Evolutionary conservation across 495 filamentous ascomycete genomes (phyloP).

Genomic region (Oidiodendron maius): DNA sequence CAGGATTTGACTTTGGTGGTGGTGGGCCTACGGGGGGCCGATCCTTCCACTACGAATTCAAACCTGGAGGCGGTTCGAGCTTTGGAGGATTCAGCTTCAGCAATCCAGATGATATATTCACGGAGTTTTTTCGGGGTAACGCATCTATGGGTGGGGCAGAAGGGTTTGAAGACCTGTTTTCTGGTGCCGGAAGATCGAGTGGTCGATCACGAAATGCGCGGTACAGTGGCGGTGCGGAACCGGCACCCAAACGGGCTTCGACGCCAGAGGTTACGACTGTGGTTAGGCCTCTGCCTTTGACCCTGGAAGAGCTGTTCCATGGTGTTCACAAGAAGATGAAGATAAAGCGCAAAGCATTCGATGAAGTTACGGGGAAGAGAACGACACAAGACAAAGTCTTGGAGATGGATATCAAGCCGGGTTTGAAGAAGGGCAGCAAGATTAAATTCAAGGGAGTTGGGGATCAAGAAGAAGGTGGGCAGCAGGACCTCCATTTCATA

Average conservation of each 20-base stretch:
- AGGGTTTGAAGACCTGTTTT: slow-evolving; percentile 46
- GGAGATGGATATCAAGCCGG: slow-evolving; percentile 90
- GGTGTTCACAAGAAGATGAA: slow-evolving; percentile 93
- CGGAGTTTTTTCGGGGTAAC: slow-evolving; percentile 63
- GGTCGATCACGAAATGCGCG: slow-evolving; percentile 25
- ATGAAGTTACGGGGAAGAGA: slow-evolving; percentile 69
- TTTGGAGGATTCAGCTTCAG: slow-evolving; percentile 74
- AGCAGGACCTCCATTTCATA: slow-evolving; percentile 92
- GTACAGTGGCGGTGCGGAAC: slow-evolving; percentile 30
- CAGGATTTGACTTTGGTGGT: slow-evolving; percentile 46
- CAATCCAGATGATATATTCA: slow-evolving; percentile 78
- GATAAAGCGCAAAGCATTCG: slow-evolving; percentile 93
- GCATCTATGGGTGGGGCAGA: slow-evolving; percentile 42
- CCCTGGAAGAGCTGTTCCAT: slow-evolving; percentile 79
- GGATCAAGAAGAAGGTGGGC: slow-evolving; percentile 95
- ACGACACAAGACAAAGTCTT: slow-evolving; percentile 82
- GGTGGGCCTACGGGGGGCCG: slow-evolving; percentile 29
- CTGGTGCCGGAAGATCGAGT: slow-evolving; percentile 27
- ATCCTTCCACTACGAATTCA: slow-evolving; percentile 65
- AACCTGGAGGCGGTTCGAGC: slow-evolving; percentile 36
- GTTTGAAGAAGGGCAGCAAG: slow-evolving; percentile 91
- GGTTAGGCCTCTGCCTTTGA: slow-evolving; percentile 73
- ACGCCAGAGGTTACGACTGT: slow-evolving; percentile 88
- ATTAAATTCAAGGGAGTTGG: slow-evolving; percentile 96
- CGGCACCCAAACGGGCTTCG: slow-evolving; percentile 42